phyloP scores from a whole-genome alignment of 2,329 filamentous ascomycete genomes.

The Ceratocystis albifundus region DNA sequence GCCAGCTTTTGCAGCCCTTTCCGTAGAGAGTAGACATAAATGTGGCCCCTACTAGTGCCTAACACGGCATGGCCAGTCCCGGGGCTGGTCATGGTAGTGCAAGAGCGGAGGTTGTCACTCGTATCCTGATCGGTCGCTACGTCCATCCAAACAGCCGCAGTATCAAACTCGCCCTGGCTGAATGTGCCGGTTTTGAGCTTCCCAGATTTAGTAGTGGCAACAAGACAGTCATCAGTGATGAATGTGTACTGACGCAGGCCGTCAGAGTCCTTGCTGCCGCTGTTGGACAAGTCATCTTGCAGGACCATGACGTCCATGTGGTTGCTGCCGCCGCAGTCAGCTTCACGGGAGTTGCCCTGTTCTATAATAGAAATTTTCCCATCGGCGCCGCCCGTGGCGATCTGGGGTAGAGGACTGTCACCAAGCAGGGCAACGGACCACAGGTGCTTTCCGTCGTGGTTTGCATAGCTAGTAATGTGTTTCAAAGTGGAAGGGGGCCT shows the following conservation, averaged over 20 bases:
- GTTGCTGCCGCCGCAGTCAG: conserved; percentile 10
- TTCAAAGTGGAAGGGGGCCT: conserved; percentile 30
- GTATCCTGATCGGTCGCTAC: conserved; percentile 31
- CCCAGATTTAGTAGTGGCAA: conserved; percentile 51
- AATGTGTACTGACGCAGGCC: conserved; percentile 54
- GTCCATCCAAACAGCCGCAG: conserved; percentile 34
- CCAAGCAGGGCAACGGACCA: conserved; percentile 55
- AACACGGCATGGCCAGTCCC: conserved; percentile 35
- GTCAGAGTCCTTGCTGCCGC: conserved; percentile 27
- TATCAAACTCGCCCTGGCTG: conserved; percentile 35
- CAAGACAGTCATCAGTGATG: conserved; percentile 39
- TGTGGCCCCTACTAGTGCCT: conserved; percentile 38
- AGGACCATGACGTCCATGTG: conserved; percentile 21
- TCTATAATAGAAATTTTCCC: conserved; percentile 49
- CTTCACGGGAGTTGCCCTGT: conserved; percentile 22
- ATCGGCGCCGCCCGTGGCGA: conserved; percentile 78
- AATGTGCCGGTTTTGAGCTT: conserved; percentile 32
- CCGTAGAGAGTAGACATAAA: conserved; percentile 36
- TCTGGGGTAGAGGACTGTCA: conserved; percentile 30
- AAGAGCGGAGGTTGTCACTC: conserved; percentile 34
- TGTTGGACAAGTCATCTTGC: conserved; percentile 11
- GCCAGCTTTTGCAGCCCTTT: conserved; percentile 30
- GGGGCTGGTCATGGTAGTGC: conserved; percentile 38
- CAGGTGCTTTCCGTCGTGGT: conserved; percentile 79
- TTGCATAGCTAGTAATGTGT: conserved; percentile 45